phyloP scores from a whole-genome alignment of 805 yeast species.

The Peterozyma toletana region DNA sequence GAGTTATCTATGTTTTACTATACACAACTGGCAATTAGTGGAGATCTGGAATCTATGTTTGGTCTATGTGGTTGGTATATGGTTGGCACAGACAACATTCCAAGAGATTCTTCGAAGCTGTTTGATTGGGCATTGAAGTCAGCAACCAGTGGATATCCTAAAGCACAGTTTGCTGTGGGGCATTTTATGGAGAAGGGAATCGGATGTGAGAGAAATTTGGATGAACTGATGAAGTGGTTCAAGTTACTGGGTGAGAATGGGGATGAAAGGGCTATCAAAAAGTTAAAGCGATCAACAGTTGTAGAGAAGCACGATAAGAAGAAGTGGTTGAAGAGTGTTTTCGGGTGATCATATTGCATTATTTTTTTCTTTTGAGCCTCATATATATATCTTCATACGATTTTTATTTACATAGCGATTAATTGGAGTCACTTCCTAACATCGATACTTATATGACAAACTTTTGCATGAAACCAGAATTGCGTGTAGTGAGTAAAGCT shows the following conservation, averaged over 20 bases:
- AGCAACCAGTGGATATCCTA: constrained; percentile 64
- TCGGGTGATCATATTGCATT: too few species aligned
- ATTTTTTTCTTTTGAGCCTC: too few species aligned
- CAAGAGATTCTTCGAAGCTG: constrained; percentile 75
- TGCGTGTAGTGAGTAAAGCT: too few species aligned
- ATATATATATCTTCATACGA: too few species aligned
- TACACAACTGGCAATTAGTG: constrained; percentile 82
- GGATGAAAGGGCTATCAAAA: constrained; percentile 8
- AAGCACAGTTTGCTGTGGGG: constrained; percentile 82
- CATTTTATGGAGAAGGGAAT: constrained; percentile 82
- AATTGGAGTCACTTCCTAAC: too few species aligned
- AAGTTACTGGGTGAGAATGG: constrained; percentile 55
- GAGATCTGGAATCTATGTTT: constrained; percentile 85
- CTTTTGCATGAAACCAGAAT: too few species aligned
- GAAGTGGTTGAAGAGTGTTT: constrained; percentile 3
- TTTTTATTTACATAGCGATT: too few species aligned
- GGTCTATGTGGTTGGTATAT: constrained; percentile 96
- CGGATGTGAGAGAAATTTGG: constrained; percentile 60
- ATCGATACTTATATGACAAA: too few species aligned
- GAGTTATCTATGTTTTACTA: constrained; percentile 87
- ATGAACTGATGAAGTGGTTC: constrained; percentile 69
- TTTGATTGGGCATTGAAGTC: constrained; percentile 93
- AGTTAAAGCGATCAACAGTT: constrained; percentile 4
- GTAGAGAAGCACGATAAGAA: constrained; percentile 5
- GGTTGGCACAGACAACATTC: constrained; percentile 84